Evolutionary conservation across 768 basidiomycete genomes (phyloP), one percentile per base, ranked within the genome.

Genomic region (Lentinula raphanica): DNA sequence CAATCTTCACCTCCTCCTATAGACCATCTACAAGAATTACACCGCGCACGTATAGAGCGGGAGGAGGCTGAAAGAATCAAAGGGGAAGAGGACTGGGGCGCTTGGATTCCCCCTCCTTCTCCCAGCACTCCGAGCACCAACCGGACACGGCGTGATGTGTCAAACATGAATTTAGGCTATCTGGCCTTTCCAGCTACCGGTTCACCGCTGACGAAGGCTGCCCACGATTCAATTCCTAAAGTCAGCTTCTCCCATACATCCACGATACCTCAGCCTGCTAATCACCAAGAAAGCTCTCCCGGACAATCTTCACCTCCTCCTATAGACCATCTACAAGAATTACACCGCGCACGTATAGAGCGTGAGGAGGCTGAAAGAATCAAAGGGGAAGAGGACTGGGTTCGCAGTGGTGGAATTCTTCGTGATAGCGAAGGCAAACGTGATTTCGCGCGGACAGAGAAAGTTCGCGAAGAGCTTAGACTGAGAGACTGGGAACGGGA

Each of bases 61-160:
- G 54, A 56, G 28, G 25, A 40, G 36, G 44, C 31, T 3, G 40
- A 56, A 21, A 46, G 29, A 39, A 15, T 46, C 11, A 27, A 31
- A 9, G 80, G 79, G 28, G 85, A 86, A 65, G 74, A 82, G 54
- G 79, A 78, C 13, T 86, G 84, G 82, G 84, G n/a, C n/a, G n/a
- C n/a, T n/a, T n/a, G n/a, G n/a, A n/a, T n/a, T n/a, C n/a, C 49
- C 17, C 51, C 51, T 53, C 35, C 51, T 53, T 36, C 19, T 39
- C 51, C 36, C 3, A 23, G 19, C 23, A 50, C n/a, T 23, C 49
- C 49, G 15, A 21, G 15, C 6, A 35, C 23, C 5, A 27, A 28
- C 19, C 32, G 27, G 5, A 5, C 28, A 9, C 49, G 17, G 28
- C n/a, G 27, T 25, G 13, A n/a, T n/a, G n/a, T 21, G 32, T 13